Evolutionary conservation across 768 basidiomycete genomes (phyloP).

Genomic region (Ephemerocybe angulata): DNA sequence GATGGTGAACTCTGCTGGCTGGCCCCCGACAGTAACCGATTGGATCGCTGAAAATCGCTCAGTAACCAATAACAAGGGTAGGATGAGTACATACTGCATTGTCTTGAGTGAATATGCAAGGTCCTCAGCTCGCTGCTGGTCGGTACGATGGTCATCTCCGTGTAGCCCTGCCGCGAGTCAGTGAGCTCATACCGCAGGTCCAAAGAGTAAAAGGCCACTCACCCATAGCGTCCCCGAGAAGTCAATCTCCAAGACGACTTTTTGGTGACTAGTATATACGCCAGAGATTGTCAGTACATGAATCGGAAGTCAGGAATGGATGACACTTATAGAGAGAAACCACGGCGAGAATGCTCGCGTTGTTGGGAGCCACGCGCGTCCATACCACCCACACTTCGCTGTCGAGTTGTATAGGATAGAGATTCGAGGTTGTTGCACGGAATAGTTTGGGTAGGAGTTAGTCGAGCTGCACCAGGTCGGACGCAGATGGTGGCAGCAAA

Average conservation of each 20-base stretch:
- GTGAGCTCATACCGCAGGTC: constrained; percentile 10
- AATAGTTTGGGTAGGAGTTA: constrained; percentile 19
- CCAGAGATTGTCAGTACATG: constrained; percentile 39
- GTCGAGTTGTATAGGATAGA: neutral
- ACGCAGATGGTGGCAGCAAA: constrained; percentile 27
- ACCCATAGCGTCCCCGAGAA: constrained; percentile 87
- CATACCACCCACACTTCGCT: constrained; percentile 27
- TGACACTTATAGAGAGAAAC: constrained; percentile 84
- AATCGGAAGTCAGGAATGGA: constrained; percentile 19
- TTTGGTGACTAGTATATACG: constrained; percentile 88
- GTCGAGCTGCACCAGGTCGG: constrained; percentile 17
- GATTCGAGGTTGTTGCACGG: constrained; percentile 8
- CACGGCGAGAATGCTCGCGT: constrained; percentile 76
- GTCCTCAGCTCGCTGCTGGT: constrained; percentile 74
- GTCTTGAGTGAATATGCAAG: constrained; percentile 83
- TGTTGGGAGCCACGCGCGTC: constrained; percentile 56
- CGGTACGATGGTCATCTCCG: constrained; percentile 87
- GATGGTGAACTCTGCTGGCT: constrained; percentile 74
- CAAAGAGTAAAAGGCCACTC: constrained; percentile 23
- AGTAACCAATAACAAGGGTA: constrained; percentile 13
- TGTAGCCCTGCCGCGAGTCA: constrained; percentile 68
- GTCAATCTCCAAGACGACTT: constrained; percentile 91
- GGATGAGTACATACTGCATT: constrained; percentile 62
- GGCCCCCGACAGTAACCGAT: constrained; percentile 66
- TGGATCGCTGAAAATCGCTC: constrained; percentile 52